phyloP scores from a whole-genome alignment of 192 early-diverging fungal genomes.

The Rhizoclosmatium globosum region DNA sequence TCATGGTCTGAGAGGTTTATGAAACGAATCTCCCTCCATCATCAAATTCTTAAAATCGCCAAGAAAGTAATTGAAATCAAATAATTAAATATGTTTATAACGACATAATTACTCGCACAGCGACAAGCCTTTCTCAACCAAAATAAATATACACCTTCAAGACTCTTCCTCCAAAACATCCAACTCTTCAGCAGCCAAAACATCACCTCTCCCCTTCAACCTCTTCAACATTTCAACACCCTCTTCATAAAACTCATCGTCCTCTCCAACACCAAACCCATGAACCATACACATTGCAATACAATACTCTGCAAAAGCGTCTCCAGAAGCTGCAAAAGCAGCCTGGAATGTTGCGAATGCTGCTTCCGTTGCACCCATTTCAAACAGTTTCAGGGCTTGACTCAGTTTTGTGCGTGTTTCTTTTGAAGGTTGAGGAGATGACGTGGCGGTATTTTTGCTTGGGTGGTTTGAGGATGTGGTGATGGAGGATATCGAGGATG shows the following conservation, averaged over 20 bases:
- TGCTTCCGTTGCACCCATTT: slow-evolving; percentile 33
- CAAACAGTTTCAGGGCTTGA: slow-evolving; percentile 18
- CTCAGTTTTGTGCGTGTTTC: slow-evolving; percentile 9
- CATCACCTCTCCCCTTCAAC: slow-evolving; percentile 15
- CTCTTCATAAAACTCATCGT: background rate
- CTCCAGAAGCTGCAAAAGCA: background rate
- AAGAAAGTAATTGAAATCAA: background rate
- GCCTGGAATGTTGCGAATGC: slow-evolving; percentile 24
- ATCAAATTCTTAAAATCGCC: background rate
- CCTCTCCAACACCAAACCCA: slow-evolving; percentile 21
- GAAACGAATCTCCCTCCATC: too few relatives aligned
- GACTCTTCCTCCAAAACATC: slow-evolving; percentile 8
- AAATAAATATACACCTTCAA: background rate
- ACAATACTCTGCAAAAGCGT: slow-evolving; percentile 26
- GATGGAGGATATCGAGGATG: background rate
- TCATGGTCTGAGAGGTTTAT: too few relatives aligned
- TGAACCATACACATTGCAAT: slow-evolving; percentile 25
- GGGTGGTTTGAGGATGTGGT: background rate
- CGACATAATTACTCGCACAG: background rate
- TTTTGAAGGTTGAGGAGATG: background rate
- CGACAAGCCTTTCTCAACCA: background rate
- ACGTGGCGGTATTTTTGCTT: background rate
- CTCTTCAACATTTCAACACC: slow-evolving; percentile 18
- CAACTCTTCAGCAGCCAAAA: slow-evolving; percentile 20
- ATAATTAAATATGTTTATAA: background rate